Percentiles rank a stretch among this genome's conserved stretches.
phyloP scores from a whole-genome alignment of 257 asterid species.

The Jacaranda copaia region DNA sequence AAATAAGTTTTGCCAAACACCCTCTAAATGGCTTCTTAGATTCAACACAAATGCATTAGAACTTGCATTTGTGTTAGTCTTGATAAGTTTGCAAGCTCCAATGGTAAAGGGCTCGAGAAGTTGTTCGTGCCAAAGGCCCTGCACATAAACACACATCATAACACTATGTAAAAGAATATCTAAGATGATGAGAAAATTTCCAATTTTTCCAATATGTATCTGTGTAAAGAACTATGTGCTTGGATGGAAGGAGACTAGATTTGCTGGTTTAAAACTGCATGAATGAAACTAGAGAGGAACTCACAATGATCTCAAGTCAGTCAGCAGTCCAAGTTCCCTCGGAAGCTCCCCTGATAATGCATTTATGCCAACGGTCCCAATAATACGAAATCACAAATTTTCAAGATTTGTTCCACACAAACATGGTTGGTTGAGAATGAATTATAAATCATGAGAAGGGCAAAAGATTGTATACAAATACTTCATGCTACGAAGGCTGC shows the following conservation, averaged over 20 bases:
- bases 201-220: neutral
- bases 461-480: constrained; percentile 54
- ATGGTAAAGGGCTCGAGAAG: constrained; percentile 81
- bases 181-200: neutral
- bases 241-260: neutral
- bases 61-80: constrained; percentile 46
- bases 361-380: constrained; percentile 63
- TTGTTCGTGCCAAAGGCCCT: constrained; percentile 65
- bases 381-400: constrained; percentile 6
- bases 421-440: neutral
- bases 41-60: too few species aligned
- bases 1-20: too few species aligned
- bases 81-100: constrained; percentile 67
- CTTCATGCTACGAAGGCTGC: constrained; percentile 67
- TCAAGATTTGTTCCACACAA: neutral
- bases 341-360: constrained; percentile 81
- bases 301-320: constrained; percentile 71
- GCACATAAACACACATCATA: constrained; percentile 21
- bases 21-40: too few species aligned
- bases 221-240: neutral
- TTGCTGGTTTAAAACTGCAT: too few species aligned
- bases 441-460: neutral
- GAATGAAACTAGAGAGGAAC: constrained; percentile 21
- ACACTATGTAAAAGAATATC: too few species aligned
- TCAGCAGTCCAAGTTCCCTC: constrained; percentile 69